phyloP scores from a whole-genome alignment of 2,329 filamentous ascomycete species.

The Diaporthe velutina region DNA sequence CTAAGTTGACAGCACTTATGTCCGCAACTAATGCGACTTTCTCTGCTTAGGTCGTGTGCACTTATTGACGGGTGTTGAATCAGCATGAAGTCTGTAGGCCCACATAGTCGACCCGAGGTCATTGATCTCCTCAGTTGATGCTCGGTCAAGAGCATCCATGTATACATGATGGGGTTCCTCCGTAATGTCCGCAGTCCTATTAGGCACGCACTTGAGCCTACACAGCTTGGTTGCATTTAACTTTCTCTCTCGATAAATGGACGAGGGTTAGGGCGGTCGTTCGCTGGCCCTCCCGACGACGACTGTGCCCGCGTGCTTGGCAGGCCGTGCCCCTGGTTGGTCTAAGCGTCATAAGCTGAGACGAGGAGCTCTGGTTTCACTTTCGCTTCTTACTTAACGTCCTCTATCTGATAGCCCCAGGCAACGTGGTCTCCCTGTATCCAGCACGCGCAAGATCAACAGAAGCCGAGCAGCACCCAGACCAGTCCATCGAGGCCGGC shows the following conservation, averaged over 20 bases:
- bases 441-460: not conserved
- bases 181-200: not conserved
- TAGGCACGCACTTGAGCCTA: no score
- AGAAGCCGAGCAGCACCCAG: not conserved
- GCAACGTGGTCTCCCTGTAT: not conserved
- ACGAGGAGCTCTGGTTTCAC: not conserved
- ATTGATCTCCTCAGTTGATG: not conserved
- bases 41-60: not conserved
- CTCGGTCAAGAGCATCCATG: not conserved
- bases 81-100: not conserved
- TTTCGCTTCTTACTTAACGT: not conserved
- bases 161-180: not conserved
- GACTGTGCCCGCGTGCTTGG: not conserved
- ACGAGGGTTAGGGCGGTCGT: not conserved
- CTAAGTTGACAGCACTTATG: not conserved
- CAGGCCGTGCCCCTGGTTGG: constrained; percentile 6
- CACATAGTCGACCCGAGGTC: not conserved
- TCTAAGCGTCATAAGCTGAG: constrained; percentile 12
- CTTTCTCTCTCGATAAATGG: not conserved
- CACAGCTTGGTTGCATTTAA: not conserved
- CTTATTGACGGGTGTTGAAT: not conserved
- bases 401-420: not conserved
- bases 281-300: not conserved
- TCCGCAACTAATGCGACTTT: not conserved
- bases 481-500: not conserved